phyloP scores from a whole-genome alignment of 495 filamentous ascomycete species.

The Staphylotrichum longicolle region DNA sequence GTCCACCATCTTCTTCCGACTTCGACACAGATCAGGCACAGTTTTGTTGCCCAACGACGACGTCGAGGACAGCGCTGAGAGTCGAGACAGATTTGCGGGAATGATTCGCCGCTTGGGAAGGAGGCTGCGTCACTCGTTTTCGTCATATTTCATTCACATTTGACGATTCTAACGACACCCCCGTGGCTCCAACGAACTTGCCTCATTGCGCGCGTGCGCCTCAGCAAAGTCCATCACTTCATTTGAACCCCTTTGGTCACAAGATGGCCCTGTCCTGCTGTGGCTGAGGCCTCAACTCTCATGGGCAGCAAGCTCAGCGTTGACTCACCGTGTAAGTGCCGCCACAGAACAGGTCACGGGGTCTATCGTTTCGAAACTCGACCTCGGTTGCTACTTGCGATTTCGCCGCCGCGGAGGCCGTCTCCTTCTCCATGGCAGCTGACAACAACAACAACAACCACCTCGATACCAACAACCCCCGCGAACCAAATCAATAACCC shows the following conservation, averaged over 20 bases:
- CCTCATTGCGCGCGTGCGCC: neutral
- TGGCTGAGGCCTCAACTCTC: slow-evolving; percentile 4
- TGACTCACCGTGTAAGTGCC: slow-evolving; percentile 4
- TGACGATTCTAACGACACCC: slow-evolving; percentile 1
- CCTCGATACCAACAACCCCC: too few relatives aligned
- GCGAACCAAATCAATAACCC: too few relatives aligned
- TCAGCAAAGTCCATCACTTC: too few relatives aligned
- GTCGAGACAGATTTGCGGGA: neutral
- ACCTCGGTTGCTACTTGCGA: neutral
- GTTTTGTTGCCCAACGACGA: slow-evolving; percentile 23
- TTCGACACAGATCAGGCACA: slow-evolving; percentile 19
- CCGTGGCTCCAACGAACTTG: neutral
- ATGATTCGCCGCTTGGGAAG: neutral
- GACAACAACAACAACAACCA: neutral
- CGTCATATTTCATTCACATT: neutral
- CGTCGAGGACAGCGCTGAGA: too few relatives aligned
- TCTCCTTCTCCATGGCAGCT: neutral
- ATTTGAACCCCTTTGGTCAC: slow-evolving; percentile 9
- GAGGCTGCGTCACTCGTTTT: slow-evolving; percentile 1
- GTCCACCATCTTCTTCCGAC: slow-evolving; percentile 26
- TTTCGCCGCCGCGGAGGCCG: slow-evolving; percentile 6
- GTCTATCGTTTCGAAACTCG: neutral
- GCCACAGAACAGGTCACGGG: neutral
- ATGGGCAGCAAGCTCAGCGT: neutral
- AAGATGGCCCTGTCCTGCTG: neutral